Conservation (phyloP, 768 basidiomycete species). For the Calocera viscosa region DNA sequence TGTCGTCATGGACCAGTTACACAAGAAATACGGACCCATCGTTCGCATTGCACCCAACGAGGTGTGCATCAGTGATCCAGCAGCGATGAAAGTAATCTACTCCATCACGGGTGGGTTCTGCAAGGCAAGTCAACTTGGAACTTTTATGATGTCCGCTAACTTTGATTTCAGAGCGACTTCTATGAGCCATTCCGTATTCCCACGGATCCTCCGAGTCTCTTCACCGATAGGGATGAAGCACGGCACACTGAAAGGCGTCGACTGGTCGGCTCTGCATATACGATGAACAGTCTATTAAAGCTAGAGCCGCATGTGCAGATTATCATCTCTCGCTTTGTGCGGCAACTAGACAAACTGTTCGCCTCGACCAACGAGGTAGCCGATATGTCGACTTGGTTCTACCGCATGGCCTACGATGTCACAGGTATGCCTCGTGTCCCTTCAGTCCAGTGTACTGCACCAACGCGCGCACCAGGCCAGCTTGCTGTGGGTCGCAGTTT, state of each 20-base stretch:
- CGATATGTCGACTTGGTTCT: neutral
- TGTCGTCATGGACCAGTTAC: neutral
- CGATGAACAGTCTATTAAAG: neutral
- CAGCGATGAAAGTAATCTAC: conserved; percentile 1
- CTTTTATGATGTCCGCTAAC: neutral
- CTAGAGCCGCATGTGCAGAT: conserved; percentile 1
- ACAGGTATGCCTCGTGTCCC: neutral
- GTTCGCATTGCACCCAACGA: neutral
- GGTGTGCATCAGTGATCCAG: neutral
- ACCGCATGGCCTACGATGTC: neutral
- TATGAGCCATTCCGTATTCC: neutral
- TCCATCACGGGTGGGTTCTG: neutral
- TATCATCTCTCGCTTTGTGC: conserved; percentile 2
- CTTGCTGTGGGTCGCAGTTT: neutral
- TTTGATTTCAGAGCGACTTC: neutral
- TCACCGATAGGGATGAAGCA: neutral
- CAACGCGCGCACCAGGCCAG: neutral
- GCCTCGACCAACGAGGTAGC: neutral
- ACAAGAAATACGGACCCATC: neutral
- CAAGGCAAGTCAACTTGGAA: neutral
- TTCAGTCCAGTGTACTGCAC: neutral
- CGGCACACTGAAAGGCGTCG: neutral
- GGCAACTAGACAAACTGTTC: neutral
- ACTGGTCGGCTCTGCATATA: neutral
- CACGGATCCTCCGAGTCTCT: neutral